Conservation (phyloP, 1,284 basidiomycete species). For the Leccinum huronense region DNA sequence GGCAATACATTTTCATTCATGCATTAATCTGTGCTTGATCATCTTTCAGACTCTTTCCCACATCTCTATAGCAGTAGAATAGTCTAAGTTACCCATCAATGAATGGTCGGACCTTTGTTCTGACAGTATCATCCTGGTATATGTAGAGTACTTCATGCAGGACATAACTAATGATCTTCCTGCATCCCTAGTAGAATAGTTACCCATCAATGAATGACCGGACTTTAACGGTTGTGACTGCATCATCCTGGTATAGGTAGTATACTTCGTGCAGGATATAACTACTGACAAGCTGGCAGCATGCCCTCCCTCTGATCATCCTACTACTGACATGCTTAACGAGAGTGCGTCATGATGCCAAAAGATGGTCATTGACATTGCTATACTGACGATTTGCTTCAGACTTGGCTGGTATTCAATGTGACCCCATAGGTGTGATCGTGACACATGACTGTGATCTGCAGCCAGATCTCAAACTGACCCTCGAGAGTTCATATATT, state of each 20-base stretch:
- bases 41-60: not conserved
- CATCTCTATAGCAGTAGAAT: not conserved
- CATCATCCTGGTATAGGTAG: not conserved
- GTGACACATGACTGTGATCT: not conserved
- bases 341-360: not conserved
- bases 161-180: not conserved
- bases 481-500: not conserved
- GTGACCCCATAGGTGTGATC: not conserved
- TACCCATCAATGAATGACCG: not conserved
- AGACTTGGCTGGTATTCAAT: not conserved
- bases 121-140: not conserved
- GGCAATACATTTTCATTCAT: not conserved
- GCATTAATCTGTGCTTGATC: not conserved
- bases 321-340: not conserved
- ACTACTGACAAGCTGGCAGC: not conserved
- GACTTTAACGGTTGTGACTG: not conserved
- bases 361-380: not conserved
- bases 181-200: not conserved
- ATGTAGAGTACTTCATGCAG: not conserved
- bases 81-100: not conserved
- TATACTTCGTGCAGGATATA: not conserved
- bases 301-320: not conserved
- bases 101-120: not conserved
- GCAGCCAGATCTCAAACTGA: not conserved
- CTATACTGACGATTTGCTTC: not conserved